Evolutionary conservation across 225 moss, liverwort and hornwort genomes (phyloP).

Genomic region (Marchantia paleacea): DNA sequence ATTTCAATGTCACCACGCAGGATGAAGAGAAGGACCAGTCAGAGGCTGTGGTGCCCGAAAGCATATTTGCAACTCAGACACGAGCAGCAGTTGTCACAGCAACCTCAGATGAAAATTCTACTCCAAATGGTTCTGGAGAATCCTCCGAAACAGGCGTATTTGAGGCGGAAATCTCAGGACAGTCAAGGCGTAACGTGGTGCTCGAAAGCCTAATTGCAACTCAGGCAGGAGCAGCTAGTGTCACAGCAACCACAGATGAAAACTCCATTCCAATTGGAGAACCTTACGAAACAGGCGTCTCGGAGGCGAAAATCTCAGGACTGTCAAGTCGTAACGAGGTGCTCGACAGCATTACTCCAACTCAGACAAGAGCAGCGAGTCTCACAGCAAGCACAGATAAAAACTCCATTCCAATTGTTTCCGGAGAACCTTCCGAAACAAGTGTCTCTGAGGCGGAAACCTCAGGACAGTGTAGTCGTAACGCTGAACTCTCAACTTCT

Average conservation of each 20-base stretch:
- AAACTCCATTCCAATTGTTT: too few species aligned
- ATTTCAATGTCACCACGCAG: not conserved
- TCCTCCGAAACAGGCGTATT: not conserved
- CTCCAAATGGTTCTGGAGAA: not conserved
- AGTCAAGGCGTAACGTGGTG: not conserved
- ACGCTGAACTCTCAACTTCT: not conserved
- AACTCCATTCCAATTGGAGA: too few species aligned
- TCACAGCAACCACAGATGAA: too few species aligned
- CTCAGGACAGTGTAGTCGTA: not conserved
- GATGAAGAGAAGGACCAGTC: not conserved
- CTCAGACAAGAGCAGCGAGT: not conserved
- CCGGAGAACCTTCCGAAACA: not conserved
- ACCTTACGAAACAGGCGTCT: too few species aligned
- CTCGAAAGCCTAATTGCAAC: too few species aligned
- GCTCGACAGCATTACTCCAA: not conserved
- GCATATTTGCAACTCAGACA: not conserved
- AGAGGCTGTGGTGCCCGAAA: not conserved
- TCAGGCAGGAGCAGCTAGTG: too few species aligned
- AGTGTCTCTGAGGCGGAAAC: not conserved
- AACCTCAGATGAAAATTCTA: not conserved
- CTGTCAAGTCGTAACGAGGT: not conserved
- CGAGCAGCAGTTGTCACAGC: not conserved
- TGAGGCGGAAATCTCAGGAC: not conserved
- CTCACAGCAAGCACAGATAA: not conserved
- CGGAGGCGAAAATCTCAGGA: too few species aligned